A percentile compares a stretch with the other conserved stretches of the same genome.
Conservation (phyloP, 2,329 filamentous ascomycete genomes). For the Fusarium robinianum region DNA sequence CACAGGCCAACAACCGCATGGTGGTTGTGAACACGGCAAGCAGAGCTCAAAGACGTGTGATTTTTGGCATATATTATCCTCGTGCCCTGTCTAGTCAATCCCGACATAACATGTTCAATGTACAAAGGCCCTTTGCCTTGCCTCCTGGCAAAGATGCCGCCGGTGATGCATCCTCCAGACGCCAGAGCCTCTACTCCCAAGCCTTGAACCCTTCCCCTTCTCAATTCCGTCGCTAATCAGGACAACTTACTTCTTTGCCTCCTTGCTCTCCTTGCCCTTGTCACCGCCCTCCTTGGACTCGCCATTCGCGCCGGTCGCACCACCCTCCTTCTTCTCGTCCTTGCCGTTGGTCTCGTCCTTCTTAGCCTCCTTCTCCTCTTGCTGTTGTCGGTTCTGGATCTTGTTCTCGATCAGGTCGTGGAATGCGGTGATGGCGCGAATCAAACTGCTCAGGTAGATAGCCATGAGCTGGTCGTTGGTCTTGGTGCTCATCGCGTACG, state of each 20-base stretch:
- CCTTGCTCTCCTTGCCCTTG: slow-evolving; percentile 62
- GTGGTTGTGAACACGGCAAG: slow-evolving; percentile 9
- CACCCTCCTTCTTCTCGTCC: slow-evolving; percentile 62
- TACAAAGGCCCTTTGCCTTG: slow-evolving; percentile 36
- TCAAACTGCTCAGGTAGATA: slow-evolving; percentile 92
- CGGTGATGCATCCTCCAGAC: slow-evolving; percentile 29
- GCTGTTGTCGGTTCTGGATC: slow-evolving; percentile 97
- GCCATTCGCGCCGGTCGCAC: slow-evolving; percentile 45
- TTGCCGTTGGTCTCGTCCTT: slow-evolving; percentile 69
- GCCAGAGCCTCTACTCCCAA: slow-evolving; percentile 27
- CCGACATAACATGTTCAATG: slow-evolving; percentile 38
- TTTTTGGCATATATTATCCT: slow-evolving; percentile 31
- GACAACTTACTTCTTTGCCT: slow-evolving; percentile 49
- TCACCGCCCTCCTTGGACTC: slow-evolving; percentile 55
- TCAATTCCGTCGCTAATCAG: slow-evolving; percentile 11
- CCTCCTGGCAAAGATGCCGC: slow-evolving; percentile 26
- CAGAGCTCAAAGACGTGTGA: neutral
- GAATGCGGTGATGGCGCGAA: slow-evolving; percentile 97
- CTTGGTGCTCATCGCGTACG: slow-evolving; percentile 98
- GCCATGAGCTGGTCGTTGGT: slow-evolving; percentile 99
- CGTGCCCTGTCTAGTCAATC: slow-evolving; percentile 32
- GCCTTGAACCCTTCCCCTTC: slow-evolving; percentile 22
- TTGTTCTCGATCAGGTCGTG: slow-evolving; percentile 99
- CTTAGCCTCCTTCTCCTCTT: slow-evolving; percentile 92
- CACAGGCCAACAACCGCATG: too few relatives aligned